phyloP scores from a whole-genome alignment of 257 asterid genomes.

The Penstemon newberryi region DNA sequence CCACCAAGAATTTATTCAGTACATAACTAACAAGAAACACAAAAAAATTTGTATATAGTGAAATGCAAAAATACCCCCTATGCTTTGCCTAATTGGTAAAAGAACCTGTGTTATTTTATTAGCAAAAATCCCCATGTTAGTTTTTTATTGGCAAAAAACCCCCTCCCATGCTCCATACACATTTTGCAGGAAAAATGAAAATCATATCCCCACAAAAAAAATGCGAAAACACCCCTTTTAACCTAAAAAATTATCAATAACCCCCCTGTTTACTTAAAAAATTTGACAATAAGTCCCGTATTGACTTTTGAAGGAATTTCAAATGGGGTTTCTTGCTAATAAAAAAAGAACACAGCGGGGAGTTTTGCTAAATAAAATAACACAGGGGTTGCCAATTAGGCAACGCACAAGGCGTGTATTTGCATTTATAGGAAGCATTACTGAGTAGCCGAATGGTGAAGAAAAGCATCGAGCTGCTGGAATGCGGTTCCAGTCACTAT shows the following conservation, averaged over 20 bases:
- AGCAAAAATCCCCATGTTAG: not conserved
- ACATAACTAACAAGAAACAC: not conserved
- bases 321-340: not conserved
- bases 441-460: slow-evolving; percentile 87
- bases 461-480: slow-evolving; percentile 91
- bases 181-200: not conserved
- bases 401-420: no score
- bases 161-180: not conserved
- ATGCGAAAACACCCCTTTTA: no score
- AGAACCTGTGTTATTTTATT: no score
- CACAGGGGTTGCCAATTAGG: not conserved
- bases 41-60: not conserved
- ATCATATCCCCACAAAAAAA: no score
- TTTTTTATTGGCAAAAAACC: not conserved
- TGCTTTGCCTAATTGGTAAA: not conserved
- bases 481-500: slow-evolving; percentile 93
- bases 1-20: slow-evolving; percentile 14
- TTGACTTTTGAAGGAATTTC: no score
- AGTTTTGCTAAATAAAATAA: not conserved
- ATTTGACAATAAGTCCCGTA: no score
- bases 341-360: not conserved
- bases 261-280: no score
- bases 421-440: slow-evolving; percentile 31
- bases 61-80: not conserved
- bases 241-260: no score